phyloP scores from a whole-genome alignment of 805 yeast genomes.

The Spathaspora passalidarum region DNA sequence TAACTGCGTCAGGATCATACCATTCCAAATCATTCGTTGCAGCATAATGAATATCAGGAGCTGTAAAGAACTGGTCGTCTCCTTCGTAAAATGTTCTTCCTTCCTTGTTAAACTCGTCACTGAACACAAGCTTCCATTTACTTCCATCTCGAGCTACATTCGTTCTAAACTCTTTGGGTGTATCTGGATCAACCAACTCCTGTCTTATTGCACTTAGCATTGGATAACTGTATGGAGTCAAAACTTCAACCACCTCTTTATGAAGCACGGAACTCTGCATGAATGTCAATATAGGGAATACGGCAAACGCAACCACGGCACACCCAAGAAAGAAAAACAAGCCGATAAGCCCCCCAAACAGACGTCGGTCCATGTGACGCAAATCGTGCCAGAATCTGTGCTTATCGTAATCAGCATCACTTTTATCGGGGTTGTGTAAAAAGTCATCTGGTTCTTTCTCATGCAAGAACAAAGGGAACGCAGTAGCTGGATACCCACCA shows the following conservation, averaged over 20 bases:
- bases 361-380: constrained; percentile 61
- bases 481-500: constrained; percentile 94
- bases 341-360: constrained; percentile 59
- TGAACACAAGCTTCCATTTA: constrained; percentile 73
- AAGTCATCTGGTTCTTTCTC: constrained; percentile 96
- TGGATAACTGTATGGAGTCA: constrained; percentile 57
- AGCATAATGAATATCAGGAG: constrained; percentile 76
- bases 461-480: constrained; percentile 85
- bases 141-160: constrained; percentile 59
- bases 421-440: constrained; percentile 93
- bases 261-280: constrained; percentile 49
- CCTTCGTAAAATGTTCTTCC: constrained; percentile 90
- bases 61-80: constrained; percentile 90
- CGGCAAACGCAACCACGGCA: constrained; percentile 62
- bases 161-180: constrained; percentile 46
- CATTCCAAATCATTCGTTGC: constrained; percentile 91
- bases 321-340: constrained; percentile 57
- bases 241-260: constrained; percentile 18
- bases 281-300: constrained; percentile 81
- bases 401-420: constrained; percentile 81
- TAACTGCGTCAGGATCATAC: constrained; percentile 90
- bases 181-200: constrained; percentile 63
- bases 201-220: constrained; percentile 57
- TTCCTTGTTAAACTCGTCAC: constrained; percentile 87
- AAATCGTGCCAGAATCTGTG: constrained; percentile 63